phyloP scores from a whole-genome alignment of 2,329 filamentous ascomycete species.

The Colletotrichum tamarilloi region DNA sequence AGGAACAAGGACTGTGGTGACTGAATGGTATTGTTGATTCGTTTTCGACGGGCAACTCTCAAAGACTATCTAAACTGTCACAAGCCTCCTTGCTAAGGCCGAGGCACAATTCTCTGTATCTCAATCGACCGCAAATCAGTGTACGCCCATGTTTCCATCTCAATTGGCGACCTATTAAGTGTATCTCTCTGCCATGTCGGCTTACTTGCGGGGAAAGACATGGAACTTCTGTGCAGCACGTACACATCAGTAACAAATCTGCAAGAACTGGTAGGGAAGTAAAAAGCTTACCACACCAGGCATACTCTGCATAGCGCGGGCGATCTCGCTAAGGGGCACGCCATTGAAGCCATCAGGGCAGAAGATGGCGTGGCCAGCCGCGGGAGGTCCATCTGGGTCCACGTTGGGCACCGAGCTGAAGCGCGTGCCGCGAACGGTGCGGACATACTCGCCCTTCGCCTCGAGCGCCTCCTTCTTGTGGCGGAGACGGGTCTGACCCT shows the following conservation, averaged over 20 bases:
- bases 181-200: background rate
- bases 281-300: background rate
- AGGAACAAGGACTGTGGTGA: background rate
- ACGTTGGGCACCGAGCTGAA: background rate
- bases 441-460: background rate
- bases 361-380: background rate
- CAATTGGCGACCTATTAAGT: background rate
- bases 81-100: background rate
- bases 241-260: rapidly evolving
- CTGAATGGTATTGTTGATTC: background rate
- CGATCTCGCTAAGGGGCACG: background rate
- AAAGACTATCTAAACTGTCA: background rate
- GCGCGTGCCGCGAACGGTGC: background rate
- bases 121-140: background rate
- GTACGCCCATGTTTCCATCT: background rate
- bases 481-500: background rate
- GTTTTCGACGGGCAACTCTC: background rate
- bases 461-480: background rate
- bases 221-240: background rate
- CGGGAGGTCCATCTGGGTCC: background rate
- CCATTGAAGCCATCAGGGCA: background rate
- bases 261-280: rapidly evolving
- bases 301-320: background rate
- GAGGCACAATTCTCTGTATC: no score
- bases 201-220: background rate